Conservation (phyloP, 2,329 filamentous ascomycete genomes). For the Ascochyta viciae-villosae region DNA sequence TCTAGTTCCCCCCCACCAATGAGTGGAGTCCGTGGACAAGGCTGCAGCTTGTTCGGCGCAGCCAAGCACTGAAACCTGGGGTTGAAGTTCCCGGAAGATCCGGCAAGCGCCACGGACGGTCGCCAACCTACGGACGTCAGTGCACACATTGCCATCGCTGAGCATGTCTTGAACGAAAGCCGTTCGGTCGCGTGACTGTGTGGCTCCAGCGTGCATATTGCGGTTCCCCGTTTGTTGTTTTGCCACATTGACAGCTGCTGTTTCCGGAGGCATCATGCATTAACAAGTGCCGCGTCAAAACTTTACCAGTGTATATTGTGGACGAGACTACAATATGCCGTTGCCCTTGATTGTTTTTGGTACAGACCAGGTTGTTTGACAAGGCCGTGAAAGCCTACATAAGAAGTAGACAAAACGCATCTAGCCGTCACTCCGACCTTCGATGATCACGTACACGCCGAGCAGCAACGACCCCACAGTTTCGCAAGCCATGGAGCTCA, state of each 20-base stretch:
- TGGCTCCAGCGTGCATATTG: not conserved
- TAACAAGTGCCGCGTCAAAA: not conserved
- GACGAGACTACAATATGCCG: not conserved
- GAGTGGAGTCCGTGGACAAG: not conserved
- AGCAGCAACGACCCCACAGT: too few species aligned
- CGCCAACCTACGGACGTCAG: not conserved
- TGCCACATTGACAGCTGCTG: not conserved
- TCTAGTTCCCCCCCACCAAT: not conserved
- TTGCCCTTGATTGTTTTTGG: not conserved
- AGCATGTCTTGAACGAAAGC: not conserved
- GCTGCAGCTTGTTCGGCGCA: not conserved
- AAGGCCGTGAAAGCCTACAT: not conserved
- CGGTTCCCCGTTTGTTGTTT: not conserved
- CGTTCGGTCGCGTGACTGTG: not conserved
- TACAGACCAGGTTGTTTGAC: not conserved
- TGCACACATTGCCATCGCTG: not conserved
- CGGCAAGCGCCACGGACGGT: not conserved
- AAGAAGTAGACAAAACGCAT: not conserved
- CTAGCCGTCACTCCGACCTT: not conserved
- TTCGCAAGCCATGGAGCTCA: not conserved
- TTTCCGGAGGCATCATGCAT: not conserved
- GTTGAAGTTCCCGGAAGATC: not conserved
- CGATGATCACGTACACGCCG: too few species aligned
- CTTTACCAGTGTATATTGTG: not conserved
- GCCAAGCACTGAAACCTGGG: conserved; percentile 10